Evolutionary conservation across 179 eudicot genomes (phyloP), one percentile per base, ranked within the genome.

Genomic region (Silene vulgaris): DNA sequence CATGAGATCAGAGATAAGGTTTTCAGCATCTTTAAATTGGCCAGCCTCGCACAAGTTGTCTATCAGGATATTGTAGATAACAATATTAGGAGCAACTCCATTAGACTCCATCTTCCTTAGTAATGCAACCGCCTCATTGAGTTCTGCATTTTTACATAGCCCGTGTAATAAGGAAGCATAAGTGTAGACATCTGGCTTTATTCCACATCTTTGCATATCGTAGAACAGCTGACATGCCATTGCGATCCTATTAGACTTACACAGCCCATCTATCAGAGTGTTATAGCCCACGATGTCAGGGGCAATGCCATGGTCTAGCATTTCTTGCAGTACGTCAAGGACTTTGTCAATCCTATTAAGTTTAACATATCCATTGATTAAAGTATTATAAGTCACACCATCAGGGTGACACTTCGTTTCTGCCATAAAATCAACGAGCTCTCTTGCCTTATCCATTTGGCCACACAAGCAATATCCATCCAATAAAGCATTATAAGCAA

Each of bases 391-490:
- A 8, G 59, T 69, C 17, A 45, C 52, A 45, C 20, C 16, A 20
- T 69, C 59, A 2, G 73, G 73, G 1, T 8, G 11, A 5, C n/a
- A 14, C 23, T 20, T 3, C 5, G 3, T 61, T 21, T 19, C 0
- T 8, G 21, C 20, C 20, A 19, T 8, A 8, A 61, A 6, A 61
- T 52, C 62, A 37, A 71, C 9, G 28, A 20, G 52, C 2, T 52
- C 59, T 71, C 74, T 48, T n/a, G 73, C 73, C 26, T 12, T 4
- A 7, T 35, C 28, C 60, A 45, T 69, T 50, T 9, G 60, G 28
- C 73, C 60, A 4, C n/a, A 50, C n/a, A 45, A 40, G 19, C 73
- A 69, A 69, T 40, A 45, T 14, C 72, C 57, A 69, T 19, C 72
- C 3, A 69, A 17, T 4, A 69, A 23, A 17, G 57, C 13, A 21